A percentile compares a stretch with the other conserved stretches of the same genome.
phyloP scores from a whole-genome alignment of 257 asterid species.

The Solanum dulcamara region DNA sequence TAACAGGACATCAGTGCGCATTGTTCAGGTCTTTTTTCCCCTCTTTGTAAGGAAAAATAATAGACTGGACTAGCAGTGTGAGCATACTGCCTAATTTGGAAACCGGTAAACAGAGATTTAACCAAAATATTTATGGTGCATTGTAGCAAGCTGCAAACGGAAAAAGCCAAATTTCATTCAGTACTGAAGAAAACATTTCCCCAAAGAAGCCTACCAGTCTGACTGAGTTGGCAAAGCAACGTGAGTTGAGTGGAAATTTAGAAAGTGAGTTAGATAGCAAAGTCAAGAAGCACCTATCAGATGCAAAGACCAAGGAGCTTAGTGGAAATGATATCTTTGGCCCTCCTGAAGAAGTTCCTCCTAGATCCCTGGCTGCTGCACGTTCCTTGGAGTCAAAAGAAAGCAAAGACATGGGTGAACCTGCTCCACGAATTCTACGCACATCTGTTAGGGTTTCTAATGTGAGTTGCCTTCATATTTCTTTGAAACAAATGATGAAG shows the following conservation, averaged over 20 bases:
- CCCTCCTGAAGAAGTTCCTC: slow-evolving; percentile 66
- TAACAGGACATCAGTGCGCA: slow-evolving; percentile 81
- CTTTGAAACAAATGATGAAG: not conserved
- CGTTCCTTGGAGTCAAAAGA: slow-evolving; percentile 49
- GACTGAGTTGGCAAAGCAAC: slow-evolving; percentile 88
- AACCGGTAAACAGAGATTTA: not conserved
- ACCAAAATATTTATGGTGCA: not conserved
- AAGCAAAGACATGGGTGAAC: slow-evolving; percentile 56
- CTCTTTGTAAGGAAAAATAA: not conserved
- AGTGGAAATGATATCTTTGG: slow-evolving; percentile 88
- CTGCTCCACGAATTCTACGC: slow-evolving; percentile 62
- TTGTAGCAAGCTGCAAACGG: slow-evolving; percentile 77
- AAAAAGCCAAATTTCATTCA: slow-evolving; percentile 87
- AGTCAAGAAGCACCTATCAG: slow-evolving; percentile 48
- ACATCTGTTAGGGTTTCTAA: slow-evolving; percentile 89
- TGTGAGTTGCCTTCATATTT: slow-evolving; percentile 33
- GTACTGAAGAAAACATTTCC: slow-evolving; percentile 66
- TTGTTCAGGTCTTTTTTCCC: slow-evolving; percentile 58
- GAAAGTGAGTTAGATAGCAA: slow-evolving; percentile 53
- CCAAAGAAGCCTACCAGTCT: slow-evolving; percentile 75
- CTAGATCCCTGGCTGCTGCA: slow-evolving; percentile 44
- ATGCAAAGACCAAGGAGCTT: slow-evolving; percentile 79
- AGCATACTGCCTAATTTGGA: not conserved
- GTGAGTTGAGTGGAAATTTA: slow-evolving; percentile 80
- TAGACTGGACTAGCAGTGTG: not conserved